A percentile compares a stretch with the other conserved stretches of the same genome.
phyloP scores from a whole-genome alignment of 2,329 filamentous ascomycete species.

The Alternaria atra region DNA sequence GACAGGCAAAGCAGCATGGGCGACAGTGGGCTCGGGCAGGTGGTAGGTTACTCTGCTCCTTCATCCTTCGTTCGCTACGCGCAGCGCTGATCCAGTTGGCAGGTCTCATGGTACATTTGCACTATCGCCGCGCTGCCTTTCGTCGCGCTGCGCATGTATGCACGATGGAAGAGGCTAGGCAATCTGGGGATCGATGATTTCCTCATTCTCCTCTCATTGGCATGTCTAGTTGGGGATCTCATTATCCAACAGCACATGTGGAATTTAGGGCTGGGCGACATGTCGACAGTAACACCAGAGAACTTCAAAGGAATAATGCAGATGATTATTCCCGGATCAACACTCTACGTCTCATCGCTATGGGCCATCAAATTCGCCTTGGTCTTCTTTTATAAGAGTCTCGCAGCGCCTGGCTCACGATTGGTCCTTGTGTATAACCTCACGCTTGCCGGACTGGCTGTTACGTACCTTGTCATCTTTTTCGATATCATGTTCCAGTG shows the following conservation, averaged over 20 bases:
- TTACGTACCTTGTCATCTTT: conserved; percentile 48
- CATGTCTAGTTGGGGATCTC: conserved; percentile 39
- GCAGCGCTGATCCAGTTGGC: conserved; percentile 9
- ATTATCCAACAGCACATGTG: conserved; percentile 46
- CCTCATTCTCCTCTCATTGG: conserved; percentile 40
- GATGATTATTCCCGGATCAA: conserved; percentile 55
- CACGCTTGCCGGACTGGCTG: conserved; percentile 41
- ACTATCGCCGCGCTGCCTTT: conserved; percentile 42
- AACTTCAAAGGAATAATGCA: conserved; percentile 36
- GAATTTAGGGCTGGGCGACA: conserved; percentile 40
- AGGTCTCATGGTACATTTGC: conserved; percentile 50
- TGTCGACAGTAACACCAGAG: conserved; percentile 17
- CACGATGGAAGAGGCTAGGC: conserved; percentile 41
- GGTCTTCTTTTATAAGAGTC: conserved; percentile 55
- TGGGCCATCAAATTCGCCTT: conserved; percentile 56
- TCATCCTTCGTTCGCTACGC: background rate
- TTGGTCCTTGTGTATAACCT: conserved; percentile 52
- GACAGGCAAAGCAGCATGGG: conserved; percentile 14
- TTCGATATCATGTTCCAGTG: conserved; percentile 55
- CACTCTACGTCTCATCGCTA: conserved; percentile 53
- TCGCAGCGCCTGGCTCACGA: conserved; percentile 49
- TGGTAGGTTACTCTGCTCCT: conserved; percentile 25
- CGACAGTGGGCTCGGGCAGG: conserved; percentile 29
- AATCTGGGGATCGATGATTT: conserved; percentile 43
- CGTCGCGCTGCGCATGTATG: conserved; percentile 38